Evolutionary conservation across 140 eudicot genomes (phyloP), one percentile per base, ranked within the genome.

Genomic region (Erigeron philadelphicus): DNA sequence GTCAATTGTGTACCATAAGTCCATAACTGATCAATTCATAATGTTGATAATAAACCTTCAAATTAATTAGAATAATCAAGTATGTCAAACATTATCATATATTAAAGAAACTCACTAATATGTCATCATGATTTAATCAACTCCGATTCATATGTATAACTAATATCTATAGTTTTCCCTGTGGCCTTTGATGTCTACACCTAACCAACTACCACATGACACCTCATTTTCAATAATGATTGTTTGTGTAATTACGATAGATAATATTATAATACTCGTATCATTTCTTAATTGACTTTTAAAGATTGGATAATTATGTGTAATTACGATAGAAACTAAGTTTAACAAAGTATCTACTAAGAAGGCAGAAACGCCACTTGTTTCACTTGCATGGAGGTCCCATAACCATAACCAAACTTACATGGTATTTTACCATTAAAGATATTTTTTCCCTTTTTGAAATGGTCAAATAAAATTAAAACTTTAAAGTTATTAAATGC

Each of bases 91-190:
- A 15, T 48, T 60, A 66, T 44, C 57, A 66, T 47, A 55, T 48
- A 44, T 66, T 15, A 23, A 54, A 72, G 25, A 11, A 23, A 48
- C n/a, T 55, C 48, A 60, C 10, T 74, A 42, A 44, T 21, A 41
- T 64, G 60, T 74, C 83, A 70, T 58, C 65, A 47, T 69, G 73
- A 46, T 64, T 46, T 69, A 9, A 67, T 66, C 45, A 11, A 68
- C 35, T 44, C 49, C 58, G 47, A n/a, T 60, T 13, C 18, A 42
- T 42, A 7, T 9, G 0, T n/a, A 31, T 21, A 0, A 21, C 13
- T 13, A 7, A 11, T 11, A 11, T 52, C 7, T 56, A 19, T 56
- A 19, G 61, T 56, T 56, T 19, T 61, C 67, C 49, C 40, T 44
- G 58, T 59, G 11, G 16, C 61, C 13, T 69, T 38, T 59, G 75